A percentile compares a stretch with the other conserved stretches of the same genome.
phyloP scores from a whole-genome alignment of 805 yeast species.

The Cyberlindnera sargentensis region DNA sequence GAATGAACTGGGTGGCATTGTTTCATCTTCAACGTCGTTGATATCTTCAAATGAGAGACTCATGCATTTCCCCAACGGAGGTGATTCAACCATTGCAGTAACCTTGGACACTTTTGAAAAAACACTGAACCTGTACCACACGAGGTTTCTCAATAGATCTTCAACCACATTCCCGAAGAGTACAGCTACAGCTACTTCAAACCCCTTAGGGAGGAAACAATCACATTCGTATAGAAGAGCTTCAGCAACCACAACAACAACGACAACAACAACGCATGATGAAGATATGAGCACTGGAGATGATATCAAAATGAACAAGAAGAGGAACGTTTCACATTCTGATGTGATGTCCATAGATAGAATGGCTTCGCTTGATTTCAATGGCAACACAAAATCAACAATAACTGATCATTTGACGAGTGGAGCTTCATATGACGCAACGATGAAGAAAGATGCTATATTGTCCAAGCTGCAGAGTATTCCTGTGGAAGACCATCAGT shows the following conservation, averaged over 20 bases:
- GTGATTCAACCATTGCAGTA: constrained; percentile 41
- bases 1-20: constrained; percentile 63
- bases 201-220: constrained; percentile 13
- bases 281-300: constrained; percentile 1
- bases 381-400: constrained; percentile 31
- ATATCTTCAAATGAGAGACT: constrained; percentile 53
- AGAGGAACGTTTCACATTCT: constrained; percentile 30
- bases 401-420: constrained; percentile 37
- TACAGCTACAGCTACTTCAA: too few relatives aligned
- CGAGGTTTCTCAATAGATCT: constrained; percentile 32
- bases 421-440: constrained; percentile 26
- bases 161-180: background rate
- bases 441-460: constrained; percentile 59
- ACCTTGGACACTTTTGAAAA: constrained; percentile 45
- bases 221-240: constrained; percentile 17
- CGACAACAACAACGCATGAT: background rate
- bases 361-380: constrained; percentile 37
- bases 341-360: constrained; percentile 37
- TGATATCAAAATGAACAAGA: constrained; percentile 17
- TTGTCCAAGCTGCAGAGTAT: constrained; percentile 50
- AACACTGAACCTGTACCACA: constrained; percentile 47
- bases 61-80: constrained; percentile 42
- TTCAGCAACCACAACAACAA: constrained; percentile 3
- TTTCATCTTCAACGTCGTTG: constrained; percentile 62
- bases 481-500: constrained; percentile 25